Conservation (phyloP, 352 stramenopile species). For the Phytophthora constricta region DNA sequence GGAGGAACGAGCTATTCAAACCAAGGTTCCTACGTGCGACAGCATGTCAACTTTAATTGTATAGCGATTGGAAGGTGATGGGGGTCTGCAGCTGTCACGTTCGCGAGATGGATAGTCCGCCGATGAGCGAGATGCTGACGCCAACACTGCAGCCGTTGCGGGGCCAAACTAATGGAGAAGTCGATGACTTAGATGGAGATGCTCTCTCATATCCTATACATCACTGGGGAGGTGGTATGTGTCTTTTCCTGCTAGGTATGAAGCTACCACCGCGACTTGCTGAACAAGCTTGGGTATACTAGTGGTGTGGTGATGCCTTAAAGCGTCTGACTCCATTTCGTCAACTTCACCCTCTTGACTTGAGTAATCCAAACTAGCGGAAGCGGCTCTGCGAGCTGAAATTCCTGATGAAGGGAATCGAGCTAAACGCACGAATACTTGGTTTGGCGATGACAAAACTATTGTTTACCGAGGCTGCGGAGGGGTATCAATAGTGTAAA, state of each 20-base stretch:
- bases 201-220: conserved; percentile 6
- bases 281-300: conserved; percentile 16
- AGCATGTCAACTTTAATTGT: conserved; percentile 4
- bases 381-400: conserved; percentile 20
- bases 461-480: neutral
- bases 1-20: conserved; percentile 1
- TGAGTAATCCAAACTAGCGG: conserved; percentile 13
- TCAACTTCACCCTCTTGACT: conserved; percentile 2
- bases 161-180: neutral
- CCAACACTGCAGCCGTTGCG: too few species aligned
- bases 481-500: conserved; percentile 12
- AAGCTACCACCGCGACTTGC: conserved; percentile 7
- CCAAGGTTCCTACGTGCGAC: neutral
- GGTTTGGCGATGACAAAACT: neutral
- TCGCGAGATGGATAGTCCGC: neutral
- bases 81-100: neutral
- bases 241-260: conserved; percentile 5
- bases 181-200: neutral
- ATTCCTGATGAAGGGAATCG: conserved; percentile 21
- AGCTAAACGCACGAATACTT: neutral
- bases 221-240: conserved; percentile 11
- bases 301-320: conserved; percentile 5
- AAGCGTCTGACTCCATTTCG: conserved; percentile 4
- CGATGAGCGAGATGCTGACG: neutral
- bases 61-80: neutral